Evolutionary conservation across 331 rosid species (phyloP).

Genomic region (Spiraea crenata): DNA sequence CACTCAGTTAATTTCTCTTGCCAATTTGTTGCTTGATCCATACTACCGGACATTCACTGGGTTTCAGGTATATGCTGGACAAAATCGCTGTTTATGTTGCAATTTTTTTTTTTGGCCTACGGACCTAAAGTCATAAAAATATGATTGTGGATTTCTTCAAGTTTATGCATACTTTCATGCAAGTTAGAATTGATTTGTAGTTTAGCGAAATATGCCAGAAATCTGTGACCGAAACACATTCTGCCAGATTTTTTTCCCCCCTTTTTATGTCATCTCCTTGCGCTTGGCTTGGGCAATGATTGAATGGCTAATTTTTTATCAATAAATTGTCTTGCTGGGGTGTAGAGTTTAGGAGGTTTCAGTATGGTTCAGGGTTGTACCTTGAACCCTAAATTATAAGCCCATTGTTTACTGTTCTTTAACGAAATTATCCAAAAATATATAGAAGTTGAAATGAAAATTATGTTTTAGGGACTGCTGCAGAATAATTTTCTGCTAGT

Average conservation of each 20-base stretch:
- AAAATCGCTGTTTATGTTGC: slow-evolving; percentile 10
- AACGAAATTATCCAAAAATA: background rate
- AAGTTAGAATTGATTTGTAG: background rate
- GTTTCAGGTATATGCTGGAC: slow-evolving; percentile 72
- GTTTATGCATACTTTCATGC: background rate
- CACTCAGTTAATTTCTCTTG: slow-evolving; percentile 87
- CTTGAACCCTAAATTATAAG: background rate
- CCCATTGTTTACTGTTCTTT: too few species aligned
- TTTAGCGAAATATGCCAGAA: background rate
- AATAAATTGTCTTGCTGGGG: background rate
- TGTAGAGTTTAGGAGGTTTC: background rate
- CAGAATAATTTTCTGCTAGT: background rate
- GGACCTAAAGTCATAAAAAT: background rate
- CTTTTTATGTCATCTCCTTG: background rate
- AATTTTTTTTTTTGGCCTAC: slow-evolving; percentile 18
- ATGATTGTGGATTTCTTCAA: background rate
- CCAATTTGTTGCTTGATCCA: slow-evolving; percentile 93
- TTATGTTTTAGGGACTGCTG: background rate
- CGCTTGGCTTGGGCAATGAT: too few species aligned
- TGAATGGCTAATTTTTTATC: background rate
- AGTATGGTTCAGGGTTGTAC: background rate
- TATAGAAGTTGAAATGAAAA: background rate
- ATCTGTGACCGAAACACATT: background rate
- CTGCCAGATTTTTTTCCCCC: background rate
- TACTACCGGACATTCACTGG: slow-evolving; percentile 84